These are phyloP conservation scores for Scleroderma bovista DNA, from an alignment of 768 basidiomycete genomes.

Conservation along the genomic window DNA sequence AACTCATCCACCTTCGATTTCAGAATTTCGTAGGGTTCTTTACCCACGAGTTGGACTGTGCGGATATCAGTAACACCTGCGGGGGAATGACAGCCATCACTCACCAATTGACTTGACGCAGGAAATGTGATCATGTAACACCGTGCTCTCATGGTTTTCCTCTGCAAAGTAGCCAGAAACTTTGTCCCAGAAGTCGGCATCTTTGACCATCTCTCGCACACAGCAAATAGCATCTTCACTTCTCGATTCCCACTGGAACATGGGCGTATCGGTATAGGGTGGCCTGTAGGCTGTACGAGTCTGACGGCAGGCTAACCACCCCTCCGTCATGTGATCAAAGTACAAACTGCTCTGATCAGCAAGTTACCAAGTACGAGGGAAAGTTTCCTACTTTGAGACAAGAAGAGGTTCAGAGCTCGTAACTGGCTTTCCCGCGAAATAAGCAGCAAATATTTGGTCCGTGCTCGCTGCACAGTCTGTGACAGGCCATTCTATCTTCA, in stretches of 20 bases:
- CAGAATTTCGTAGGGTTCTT: constrained; percentile 34
- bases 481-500: constrained; percentile 48
- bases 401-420: not conserved
- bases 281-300: constrained; percentile 40
- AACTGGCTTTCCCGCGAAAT: constrained; percentile 38
- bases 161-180: constrained; percentile 67
- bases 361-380: not conserved
- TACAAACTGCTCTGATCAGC: constrained; percentile 36
- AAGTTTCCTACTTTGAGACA: not conserved
- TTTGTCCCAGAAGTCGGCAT: constrained; percentile 60
- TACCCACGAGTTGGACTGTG: constrained; percentile 61
- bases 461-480: constrained; percentile 50
- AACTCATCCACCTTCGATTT: constrained; percentile 46
- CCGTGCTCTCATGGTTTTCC: constrained; percentile 64
- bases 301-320: constrained; percentile 63
- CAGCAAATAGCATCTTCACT: constrained; percentile 47
- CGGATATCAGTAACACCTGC: not conserved
- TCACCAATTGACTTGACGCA: constrained; percentile 72
- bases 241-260: constrained; percentile 54
- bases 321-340: constrained; percentile 52
- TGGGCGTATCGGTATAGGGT: constrained; percentile 44
- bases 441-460: constrained; percentile 48
- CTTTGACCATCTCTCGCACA: constrained; percentile 42
- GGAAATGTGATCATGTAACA: constrained; percentile 66
- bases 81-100: constrained; percentile 12